These are phyloP conservation scores for Ramaria sp. DNA, from an alignment of 768 basidiomycete genomes.

Conservation along the genomic window DNA sequence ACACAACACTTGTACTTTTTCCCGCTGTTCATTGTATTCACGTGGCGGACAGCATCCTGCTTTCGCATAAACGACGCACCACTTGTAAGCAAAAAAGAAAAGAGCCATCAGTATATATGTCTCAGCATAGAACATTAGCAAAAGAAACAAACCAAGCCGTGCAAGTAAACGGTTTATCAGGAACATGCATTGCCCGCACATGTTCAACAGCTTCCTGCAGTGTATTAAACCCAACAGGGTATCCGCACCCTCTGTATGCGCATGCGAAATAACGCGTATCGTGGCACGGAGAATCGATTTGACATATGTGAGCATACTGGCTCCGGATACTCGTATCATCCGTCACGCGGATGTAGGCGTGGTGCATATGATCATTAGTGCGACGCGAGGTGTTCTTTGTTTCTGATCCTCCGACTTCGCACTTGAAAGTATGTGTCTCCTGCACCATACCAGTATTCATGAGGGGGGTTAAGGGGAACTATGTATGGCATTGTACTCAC, in stretches of 20 bases:
- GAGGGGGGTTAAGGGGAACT: too few relatives aligned
- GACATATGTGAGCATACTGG: neutral
- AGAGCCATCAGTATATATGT: neutral
- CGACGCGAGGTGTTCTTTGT: too few relatives aligned
- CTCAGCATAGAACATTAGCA: neutral
- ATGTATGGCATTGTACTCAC: too few relatives aligned
- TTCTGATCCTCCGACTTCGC: too few relatives aligned
- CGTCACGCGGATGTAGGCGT: neutral
- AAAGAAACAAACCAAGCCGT: slow-evolving; percentile 3
- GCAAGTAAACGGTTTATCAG: neutral
- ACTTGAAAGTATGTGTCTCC: too few relatives aligned
- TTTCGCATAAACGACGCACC: slow-evolving; percentile 1
- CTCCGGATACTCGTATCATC: neutral
- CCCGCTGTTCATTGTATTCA: slow-evolving; percentile 3
- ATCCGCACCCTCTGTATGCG: neutral
- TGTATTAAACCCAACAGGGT: slow-evolving; percentile 1
- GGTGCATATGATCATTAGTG: too few relatives aligned
- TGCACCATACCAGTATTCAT: too few relatives aligned
- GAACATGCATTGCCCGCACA: neutral
- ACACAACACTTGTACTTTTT: slow-evolving; percentile 1
- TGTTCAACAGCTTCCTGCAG: neutral
- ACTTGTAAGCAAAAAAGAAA: neutral
- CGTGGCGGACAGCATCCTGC: slow-evolving; percentile 8
- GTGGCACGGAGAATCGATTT: neutral
- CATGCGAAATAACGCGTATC: neutral